Evolutionary conservation across 345 rosid genomes (phyloP), one percentile per base, ranked within the genome.

Genomic region (Psidium guajava): DNA sequence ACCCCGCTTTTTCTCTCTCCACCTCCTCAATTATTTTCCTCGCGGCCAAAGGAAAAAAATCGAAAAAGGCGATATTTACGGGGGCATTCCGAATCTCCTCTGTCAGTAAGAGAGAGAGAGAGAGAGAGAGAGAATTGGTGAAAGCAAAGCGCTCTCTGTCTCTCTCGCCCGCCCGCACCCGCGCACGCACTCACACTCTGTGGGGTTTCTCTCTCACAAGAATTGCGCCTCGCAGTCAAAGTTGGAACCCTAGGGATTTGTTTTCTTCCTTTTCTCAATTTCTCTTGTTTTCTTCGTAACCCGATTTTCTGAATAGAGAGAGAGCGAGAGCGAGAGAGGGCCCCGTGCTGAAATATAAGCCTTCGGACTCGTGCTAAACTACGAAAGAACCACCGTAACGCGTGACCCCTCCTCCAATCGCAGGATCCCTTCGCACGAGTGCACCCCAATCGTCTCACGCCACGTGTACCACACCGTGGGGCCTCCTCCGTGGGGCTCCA

Each of bases 211-310:
- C 85, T 88, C 86, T 91, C 90, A 85, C 90, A 88, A 91, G 89
- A 90, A 90, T 91, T 86, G 86, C 88, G 88, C 87, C 86, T 82
- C 74, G 80, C 87, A 87, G 89, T 91, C 94, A 91, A 92, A 90
- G 58, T 54, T 57, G 25, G 82, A 84, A 84, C 86, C 85, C 85
- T 83, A 83, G 28, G 47, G 85, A 56, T 42, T 10, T 47, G 21
- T 40, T 16, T 22, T 10, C n/a, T 22, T 22, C 52, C 32, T 22
- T 81, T 49, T 47, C 20, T 44, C 52, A 16, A 8, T 49, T 50
- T 81, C 47, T 50, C 54, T 55, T 51, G 51, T n/a, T 49, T 81
- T 27, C 51, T 32, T 49, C 51, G 21, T 49, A 50, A 49, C 32
- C 83, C 51, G n/a, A 81, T 81, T 81, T 51, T 27, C 83, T 55